Evolutionary conservation across 2,329 filamentous ascomycete species (phyloP).

Genomic region (Zasmidium citrigriseum): DNA sequence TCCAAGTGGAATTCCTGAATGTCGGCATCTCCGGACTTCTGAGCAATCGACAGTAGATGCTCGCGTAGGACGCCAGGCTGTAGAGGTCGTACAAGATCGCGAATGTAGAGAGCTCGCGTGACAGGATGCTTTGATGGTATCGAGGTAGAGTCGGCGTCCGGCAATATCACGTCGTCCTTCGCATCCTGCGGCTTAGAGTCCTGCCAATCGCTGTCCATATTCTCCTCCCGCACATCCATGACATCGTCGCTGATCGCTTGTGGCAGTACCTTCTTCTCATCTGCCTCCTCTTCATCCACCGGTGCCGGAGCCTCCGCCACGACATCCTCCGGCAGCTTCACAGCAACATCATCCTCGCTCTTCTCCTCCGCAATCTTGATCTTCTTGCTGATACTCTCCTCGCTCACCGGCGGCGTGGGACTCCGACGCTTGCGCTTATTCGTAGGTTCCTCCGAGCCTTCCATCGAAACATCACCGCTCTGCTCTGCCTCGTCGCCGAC

Average conservation of each 20-base stretch:
- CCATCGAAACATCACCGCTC: conserved; percentile 17
- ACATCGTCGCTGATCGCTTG: conserved; percentile 33
- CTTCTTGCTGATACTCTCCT: conserved; percentile 46
- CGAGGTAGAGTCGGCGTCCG: conserved; percentile 1
- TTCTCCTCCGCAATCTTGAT: conserved; percentile 40
- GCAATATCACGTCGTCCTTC: not conserved
- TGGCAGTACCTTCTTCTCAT: conserved; percentile 22
- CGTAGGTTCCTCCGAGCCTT: conserved; percentile 20
- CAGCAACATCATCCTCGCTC: conserved; percentile 26
- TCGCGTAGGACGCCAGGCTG: conserved; percentile 66
- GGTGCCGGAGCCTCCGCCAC: conserved; percentile 27
- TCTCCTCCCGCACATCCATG: conserved; percentile 24
- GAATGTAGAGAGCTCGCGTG: conserved; percentile 79
- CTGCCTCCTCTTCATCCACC: conserved; percentile 17
- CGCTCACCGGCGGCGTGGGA: conserved; percentile 26
- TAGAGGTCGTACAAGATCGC: conserved; percentile 85
- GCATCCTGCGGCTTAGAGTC: not conserved
- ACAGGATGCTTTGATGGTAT: conserved; percentile 43
- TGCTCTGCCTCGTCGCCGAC: conserved; percentile 6
- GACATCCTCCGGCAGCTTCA: conserved; percentile 25
- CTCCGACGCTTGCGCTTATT: conserved; percentile 36
- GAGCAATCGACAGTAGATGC: conserved; percentile 70
- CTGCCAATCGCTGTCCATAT: conserved; percentile 3
- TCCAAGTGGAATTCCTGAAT: conserved; percentile 78
- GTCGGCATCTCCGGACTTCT: conserved; percentile 50